These are phyloP conservation scores for Omphalotus olearius DNA, from an alignment of 1,284 basidiomycete species.

Conservation along the genomic window DNA sequence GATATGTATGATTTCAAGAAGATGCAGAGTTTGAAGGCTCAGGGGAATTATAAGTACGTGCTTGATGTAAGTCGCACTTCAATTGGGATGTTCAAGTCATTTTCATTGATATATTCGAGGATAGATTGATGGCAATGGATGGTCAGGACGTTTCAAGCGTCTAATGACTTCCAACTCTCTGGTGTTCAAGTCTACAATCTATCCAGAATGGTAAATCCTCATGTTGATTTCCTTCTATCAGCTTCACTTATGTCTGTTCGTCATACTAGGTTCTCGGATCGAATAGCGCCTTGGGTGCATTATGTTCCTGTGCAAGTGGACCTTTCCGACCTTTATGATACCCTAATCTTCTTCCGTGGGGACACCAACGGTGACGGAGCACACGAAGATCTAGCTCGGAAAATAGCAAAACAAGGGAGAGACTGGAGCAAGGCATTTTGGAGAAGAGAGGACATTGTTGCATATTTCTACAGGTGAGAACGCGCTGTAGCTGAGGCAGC, in stretches of 20 bases:
- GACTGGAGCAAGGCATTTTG: conserved; percentile 50
- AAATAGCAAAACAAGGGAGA: conserved; percentile 46
- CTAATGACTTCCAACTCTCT: conserved; percentile 60
- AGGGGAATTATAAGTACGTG: conserved; percentile 62
- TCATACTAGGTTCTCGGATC: conserved; percentile 23
- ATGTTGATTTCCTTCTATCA: neutral
- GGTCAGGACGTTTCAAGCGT: conserved; percentile 67
- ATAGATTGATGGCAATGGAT: conserved; percentile 64
- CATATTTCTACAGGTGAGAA: conserved; percentile 47
- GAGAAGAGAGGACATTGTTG: conserved; percentile 52
- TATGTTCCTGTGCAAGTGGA: conserved; percentile 50
- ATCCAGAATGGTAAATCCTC: conserved; percentile 57
- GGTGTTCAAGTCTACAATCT: conserved; percentile 65
- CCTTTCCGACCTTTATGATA: conserved; percentile 46
- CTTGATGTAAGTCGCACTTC: conserved; percentile 45
- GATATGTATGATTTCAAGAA: conserved; percentile 44
- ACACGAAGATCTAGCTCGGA: conserved; percentile 44
- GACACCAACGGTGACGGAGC: conserved; percentile 30
- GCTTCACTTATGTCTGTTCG: neutral
- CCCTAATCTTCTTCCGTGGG: conserved; percentile 48
- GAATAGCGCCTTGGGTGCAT: conserved; percentile 46
- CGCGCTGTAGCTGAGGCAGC: neutral
- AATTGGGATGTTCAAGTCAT: conserved; percentile 1
- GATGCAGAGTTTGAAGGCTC: conserved; percentile 37
- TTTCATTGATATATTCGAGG: neutral